Conservation (phyloP, 306 rosid genomes). For the Cicer yamashitae region DNA sequence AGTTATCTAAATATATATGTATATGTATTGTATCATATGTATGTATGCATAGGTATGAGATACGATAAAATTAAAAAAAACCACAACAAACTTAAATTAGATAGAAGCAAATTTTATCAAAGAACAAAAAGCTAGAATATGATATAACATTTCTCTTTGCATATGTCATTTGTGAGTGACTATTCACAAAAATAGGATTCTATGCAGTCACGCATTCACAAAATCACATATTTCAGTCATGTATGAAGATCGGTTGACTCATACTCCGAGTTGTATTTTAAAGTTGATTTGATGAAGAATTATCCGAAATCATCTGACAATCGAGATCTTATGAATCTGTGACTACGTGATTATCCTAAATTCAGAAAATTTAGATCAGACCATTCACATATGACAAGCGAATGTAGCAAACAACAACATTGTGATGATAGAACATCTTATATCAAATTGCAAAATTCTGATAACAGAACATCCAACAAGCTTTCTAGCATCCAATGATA, state of each 20-base stretch:
- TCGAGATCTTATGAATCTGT: not conserved
- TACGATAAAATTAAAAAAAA: not conserved
- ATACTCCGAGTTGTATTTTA: not conserved
- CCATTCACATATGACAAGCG: not conserved
- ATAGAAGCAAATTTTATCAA: not conserved
- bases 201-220: not conserved
- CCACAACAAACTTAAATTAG: not conserved
- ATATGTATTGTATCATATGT: no score
- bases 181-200: not conserved
- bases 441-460: not conserved
- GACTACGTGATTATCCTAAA: not conserved
- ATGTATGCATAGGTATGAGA: not conserved
- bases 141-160: not conserved
- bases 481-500: constrained; percentile 11
- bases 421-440: not conserved
- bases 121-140: not conserved
- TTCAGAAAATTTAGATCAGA: not conserved
- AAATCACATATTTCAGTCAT: not conserved
- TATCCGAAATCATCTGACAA: not conserved
- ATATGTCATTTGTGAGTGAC: not conserved
- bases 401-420: not conserved
- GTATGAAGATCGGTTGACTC: not conserved
- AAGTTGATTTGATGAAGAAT: not conserved
- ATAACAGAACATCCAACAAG: not conserved
- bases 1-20: not conserved